Evolutionary conservation across 2,329 filamentous ascomycete species (phyloP), one percentile per base, ranked within the genome.

Genomic region (Pestalotiopsis sp.): DNA sequence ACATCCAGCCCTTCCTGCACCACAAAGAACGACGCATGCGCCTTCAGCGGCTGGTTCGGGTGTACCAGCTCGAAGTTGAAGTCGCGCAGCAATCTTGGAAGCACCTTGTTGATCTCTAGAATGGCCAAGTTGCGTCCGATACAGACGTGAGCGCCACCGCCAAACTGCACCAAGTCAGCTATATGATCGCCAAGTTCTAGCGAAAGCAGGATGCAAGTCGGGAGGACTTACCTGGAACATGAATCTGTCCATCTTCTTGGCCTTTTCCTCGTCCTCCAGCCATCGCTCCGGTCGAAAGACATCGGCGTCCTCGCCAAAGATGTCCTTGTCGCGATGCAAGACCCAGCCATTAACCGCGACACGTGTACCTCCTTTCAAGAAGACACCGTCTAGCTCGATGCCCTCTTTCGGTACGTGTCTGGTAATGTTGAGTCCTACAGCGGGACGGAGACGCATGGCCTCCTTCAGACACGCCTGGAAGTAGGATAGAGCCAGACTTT

Each of bases 11-110:
- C 87, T 64, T 84, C 80, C 75, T 89, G 87, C 11, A 89, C 86
- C 11, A 89, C 87, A 72, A 90, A 89, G 76, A 89, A 89, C 3
- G 86, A 87, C 23, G 86, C 83, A 66, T 86, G 83, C n/a, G 86
- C 85, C 69, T 82, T 82, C 71, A 89, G 79, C 65, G 84, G 81
- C 57, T 83, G 80, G 11, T 81, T 80, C 0, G 85, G 85, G 68
- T 85, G 80, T n/a, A 84, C 81, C 31, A 89, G 79, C 74, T 85
- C 79, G 70, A 89, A 84, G 59, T 85, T 79, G 73, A 85, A 89
- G 69, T 87, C 83, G n/a, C 85, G 77, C 70, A 88, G 76, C 31
- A 90, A 78, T 45, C 86, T 83, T 4, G 86, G 86, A 45, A 88
- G 77, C 45, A 89, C 82, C 80, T 90, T 90, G 78, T 88, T 87